Evolutionary conservation across 768 basidiomycete species (phyloP), one percentile per base, ranked within the genome.

Genomic region (Tephrocybe sp.): DNA sequence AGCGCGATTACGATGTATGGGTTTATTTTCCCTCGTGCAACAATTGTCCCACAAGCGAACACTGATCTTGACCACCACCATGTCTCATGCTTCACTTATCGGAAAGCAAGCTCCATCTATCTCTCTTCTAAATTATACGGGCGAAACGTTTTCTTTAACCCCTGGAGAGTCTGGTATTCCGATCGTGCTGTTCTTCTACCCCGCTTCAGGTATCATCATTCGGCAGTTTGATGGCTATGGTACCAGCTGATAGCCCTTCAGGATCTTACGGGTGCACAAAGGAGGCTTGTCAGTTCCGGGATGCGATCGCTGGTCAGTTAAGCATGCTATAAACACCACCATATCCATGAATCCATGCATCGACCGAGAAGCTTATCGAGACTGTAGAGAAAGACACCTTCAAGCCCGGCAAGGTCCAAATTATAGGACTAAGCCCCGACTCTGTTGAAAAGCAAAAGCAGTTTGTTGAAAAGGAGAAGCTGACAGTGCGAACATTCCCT

Each of bases 241-340:
- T n/a, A 36, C 52, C 1, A 3, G 16, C 39, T 45, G 44, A n/a
- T 30, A 16, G 12, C 18, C 35, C 21, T 26, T 27, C 22, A 84
- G 88, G 84, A 5, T 81, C 88, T 2, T 84, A 72, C 43, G 89
- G 86, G 5, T 92, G 92, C 66, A 94, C 88, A 15, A 84, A 78
- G 59, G 84, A 93, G 65, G 90, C 86, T 1, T 92, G 89, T 59
- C 75, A 83, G 44, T 92, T 94, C 66, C 80, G 91, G 21, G 87
- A 93, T 69, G 89, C 89, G 3, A 68, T 89, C 35, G 78, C 72
- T 28, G 80, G 87, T 87, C 49, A 48, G 78, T 63, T n/a, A n/a
- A n/a, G n/a, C n/a, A n/a, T n/a, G n/a, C n/a, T n/a, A n/a, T n/a
- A n/a, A n/a, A 24, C 19, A 4, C 47, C 47, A 19, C 40, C 13